A percentile compares a stretch with the other conserved stretches of the same genome.
These are phyloP conservation scores for Blakeslea trispora DNA, from an alignment of 371 early-diverging fungal species.

Conservation along the genomic window DNA sequence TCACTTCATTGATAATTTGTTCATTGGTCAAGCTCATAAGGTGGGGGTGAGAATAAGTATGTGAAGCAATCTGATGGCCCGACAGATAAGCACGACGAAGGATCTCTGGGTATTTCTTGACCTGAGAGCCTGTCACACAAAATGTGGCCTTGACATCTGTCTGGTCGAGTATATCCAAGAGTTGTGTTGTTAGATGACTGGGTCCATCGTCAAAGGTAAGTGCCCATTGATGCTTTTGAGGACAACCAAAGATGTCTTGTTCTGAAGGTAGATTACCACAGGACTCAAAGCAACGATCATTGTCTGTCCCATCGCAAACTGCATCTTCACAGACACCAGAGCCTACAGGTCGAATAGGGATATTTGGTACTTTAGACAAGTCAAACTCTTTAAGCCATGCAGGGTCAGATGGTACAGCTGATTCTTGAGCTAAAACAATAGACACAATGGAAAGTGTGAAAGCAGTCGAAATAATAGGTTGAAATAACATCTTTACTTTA, in stretches of 20 bases:
- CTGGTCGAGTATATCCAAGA: constrained; percentile 52
- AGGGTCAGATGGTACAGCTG: constrained; percentile 8
- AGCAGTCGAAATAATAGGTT: not conserved
- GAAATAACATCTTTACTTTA: not conserved
- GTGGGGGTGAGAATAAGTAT: constrained; percentile 55
- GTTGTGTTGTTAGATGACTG: constrained; percentile 36
- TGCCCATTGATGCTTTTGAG: constrained; percentile 22
- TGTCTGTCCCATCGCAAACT: constrained; percentile 39
- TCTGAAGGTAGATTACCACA: constrained; percentile 38
- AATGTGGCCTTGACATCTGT: constrained; percentile 63
- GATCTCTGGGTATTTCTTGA: constrained; percentile 25
- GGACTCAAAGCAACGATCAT: constrained; percentile 43
- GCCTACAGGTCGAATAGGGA: constrained; percentile 37
- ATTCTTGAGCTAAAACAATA: constrained; percentile 1
- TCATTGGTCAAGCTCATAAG: constrained; percentile 37
- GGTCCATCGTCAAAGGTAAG: constrained; percentile 73
- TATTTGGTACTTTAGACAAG: constrained; percentile 23
- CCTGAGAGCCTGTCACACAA: constrained; percentile 63
- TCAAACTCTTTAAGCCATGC: constrained; percentile 58
- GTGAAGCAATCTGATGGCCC: constrained; percentile 57
- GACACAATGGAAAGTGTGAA: too few relatives aligned
- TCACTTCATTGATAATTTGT: constrained; percentile 36
- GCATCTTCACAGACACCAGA: constrained; percentile 39
- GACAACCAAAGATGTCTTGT: constrained; percentile 44
- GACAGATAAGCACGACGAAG: constrained; percentile 43